phyloP scores from a whole-genome alignment of 2,329 filamentous ascomycete species.

The Phialophora expanda region DNA sequence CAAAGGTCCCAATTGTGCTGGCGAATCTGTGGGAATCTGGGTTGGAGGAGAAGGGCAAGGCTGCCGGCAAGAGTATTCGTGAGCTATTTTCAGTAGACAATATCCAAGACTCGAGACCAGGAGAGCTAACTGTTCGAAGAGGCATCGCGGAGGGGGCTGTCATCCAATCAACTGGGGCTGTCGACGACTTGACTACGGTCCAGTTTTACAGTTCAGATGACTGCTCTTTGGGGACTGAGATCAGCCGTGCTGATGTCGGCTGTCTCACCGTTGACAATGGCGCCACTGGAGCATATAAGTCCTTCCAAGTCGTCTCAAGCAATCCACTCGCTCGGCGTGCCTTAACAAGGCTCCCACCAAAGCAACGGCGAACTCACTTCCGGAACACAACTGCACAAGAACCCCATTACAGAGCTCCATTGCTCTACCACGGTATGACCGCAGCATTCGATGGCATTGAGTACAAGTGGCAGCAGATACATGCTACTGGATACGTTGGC shows the following conservation, averaged over 20 bases:
- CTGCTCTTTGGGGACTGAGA: slow-evolving; percentile 1
- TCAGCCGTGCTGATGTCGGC: neutral
- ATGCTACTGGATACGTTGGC: slow-evolving; percentile 4
- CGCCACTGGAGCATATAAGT: neutral
- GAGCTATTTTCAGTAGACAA: neutral
- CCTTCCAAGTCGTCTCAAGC: neutral
- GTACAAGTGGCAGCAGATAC: slow-evolving; percentile 2
- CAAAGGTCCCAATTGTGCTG: neutral
- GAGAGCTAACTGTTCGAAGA: neutral
- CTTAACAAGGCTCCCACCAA: neutral
- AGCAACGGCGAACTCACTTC: neutral
- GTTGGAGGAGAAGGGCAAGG: slow-evolving; percentile 6
- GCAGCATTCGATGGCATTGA: slow-evolving; percentile 2
- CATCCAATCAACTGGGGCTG: neutral
- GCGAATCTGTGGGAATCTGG: slow-evolving; percentile 2
- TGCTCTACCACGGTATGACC: neutral
- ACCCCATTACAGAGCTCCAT: neutral
- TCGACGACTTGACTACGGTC: neutral
- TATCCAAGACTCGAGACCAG: too few relatives aligned
- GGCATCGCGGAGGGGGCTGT: neutral
- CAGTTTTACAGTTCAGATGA: slow-evolving; percentile 6
- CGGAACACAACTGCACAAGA: neutral
- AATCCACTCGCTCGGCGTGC: neutral
- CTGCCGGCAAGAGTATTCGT: slow-evolving; percentile 2
- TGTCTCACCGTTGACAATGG: slow-evolving; percentile 3